Evolutionary conservation across 1,139 yeast species (phyloP).

Genomic region (Taphrina confusa): DNA sequence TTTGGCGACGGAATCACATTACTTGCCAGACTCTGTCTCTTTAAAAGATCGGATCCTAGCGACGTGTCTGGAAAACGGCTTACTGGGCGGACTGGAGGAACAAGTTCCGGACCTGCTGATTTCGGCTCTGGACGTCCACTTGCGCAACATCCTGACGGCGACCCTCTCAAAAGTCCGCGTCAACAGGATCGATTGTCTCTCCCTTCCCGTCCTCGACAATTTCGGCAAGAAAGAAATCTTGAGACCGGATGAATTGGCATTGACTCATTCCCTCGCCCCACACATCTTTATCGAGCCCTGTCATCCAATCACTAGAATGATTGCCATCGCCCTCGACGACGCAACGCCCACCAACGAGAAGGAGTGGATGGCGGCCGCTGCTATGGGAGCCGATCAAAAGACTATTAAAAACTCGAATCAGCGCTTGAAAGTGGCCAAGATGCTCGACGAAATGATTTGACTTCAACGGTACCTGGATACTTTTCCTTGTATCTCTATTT

Average conservation of each 20-base stretch:
- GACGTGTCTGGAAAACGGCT: conserved; percentile 85
- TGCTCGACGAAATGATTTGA: conserved; percentile 18
- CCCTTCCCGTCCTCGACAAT: background rate
- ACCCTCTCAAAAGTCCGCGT: conserved; percentile 13
- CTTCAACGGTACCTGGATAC: no score
- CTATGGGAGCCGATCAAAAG: background rate
- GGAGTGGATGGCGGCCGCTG: conserved; percentile 1
- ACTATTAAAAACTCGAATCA: background rate
- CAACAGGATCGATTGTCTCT: conserved; percentile 18
- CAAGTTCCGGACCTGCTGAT: conserved; percentile 61
- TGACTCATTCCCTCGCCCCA: conserved; percentile 22
- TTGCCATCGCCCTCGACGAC: conserved; percentile 14
- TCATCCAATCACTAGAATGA: conserved; percentile 23
- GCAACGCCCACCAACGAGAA: conserved; percentile 1
- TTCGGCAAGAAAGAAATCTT: background rate
- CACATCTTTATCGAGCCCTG: conserved; percentile 24
- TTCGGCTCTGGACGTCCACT: conserved; percentile 25
- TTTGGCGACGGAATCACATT: conserved; percentile 71
- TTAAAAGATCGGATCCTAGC: conserved; percentile 73
- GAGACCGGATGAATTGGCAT: conserved; percentile 22
- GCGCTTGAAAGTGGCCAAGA: conserved; percentile 14
- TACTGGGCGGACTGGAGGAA: conserved; percentile 75
- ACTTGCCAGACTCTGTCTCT: conserved; percentile 77
- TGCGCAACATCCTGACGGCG: conserved; percentile 27
- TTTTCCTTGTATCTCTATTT: no score